Base-by-base conservation (phyloP, 1,139 yeast species). In the Hyphopichia fennica region DNA sequence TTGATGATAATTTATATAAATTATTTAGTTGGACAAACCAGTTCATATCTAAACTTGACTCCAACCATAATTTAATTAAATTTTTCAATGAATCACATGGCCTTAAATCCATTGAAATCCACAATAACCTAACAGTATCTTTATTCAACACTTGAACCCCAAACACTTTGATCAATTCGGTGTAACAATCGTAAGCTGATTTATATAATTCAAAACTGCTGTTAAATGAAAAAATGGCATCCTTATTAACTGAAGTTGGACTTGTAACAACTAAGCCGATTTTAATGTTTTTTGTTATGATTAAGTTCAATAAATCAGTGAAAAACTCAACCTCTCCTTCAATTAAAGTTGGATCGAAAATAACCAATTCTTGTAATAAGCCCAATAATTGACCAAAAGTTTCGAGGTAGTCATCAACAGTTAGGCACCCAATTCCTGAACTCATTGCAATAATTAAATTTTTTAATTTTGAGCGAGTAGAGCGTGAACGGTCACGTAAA, bases 1-100 rank as follows among this genome's bases (percentile, higher is more conserved):
- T 68, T 13, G 72, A 60, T 22, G 75, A 67, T 33, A 65, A 53
- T 43, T 62, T 67, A 52, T 67, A 70, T 34, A 74, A 54, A 0
- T 74, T 63, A 40, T 60, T 68, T 44, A 74, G 58, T 8, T 68
- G 71, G 2, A 59, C 56, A 46, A 74, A 70, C 78, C 78, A 73
- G 42, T 62, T 62, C 46, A 64, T 57, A 14, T 66, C 72, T 22
- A 62, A 49, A 39, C 65, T 64, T 2, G 65, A 54, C 30, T 72
- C 77, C 46, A 73, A 52, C 79, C 79, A 74, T 27, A 70, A 54
- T 25, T 50, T 54, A 11, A 72, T 60, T 34, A 72, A 54, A 4
- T 54, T 57, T 41, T 65, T 66, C 48, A 71, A 55, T 32, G 67
- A 67, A 2, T 52, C 50, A 42, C 75, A 70, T 4, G 78, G 78